Percentiles rank a stretch among this genome's conserved stretches.
Conservation (phyloP, 306 rosid genomes). For the Acacia melanoxylon region DNA sequence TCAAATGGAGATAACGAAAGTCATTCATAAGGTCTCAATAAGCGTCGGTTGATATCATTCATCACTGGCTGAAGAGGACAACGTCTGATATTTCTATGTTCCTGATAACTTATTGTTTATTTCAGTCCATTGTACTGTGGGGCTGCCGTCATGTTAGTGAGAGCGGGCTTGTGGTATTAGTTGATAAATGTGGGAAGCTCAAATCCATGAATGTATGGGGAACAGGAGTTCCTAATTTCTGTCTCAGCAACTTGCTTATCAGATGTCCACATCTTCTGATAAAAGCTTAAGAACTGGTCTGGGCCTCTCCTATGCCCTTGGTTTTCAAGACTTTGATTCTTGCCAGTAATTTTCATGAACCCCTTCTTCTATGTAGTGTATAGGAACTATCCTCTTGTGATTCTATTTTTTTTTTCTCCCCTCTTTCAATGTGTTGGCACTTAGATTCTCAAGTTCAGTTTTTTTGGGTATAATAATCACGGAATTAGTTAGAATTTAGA, state of each 20-base stretch:
- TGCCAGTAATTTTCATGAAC: conserved; percentile 14
- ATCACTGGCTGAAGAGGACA: not conserved
- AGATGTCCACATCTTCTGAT: conserved; percentile 69
- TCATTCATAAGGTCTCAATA: not conserved
- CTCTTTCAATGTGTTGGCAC: not conserved
- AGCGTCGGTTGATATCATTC: not conserved
- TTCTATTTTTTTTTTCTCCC: not conserved
- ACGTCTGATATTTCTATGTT: not conserved
- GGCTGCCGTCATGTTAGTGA: conserved; percentile 89
- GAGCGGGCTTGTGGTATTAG: conserved; percentile 67
- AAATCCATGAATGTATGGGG: conserved; percentile 87
- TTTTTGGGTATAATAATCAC: not conserved
- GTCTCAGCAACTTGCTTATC: conserved; percentile 54
- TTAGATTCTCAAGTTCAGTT: not conserved
- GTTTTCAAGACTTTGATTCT: conserved; percentile 25
- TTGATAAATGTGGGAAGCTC: conserved; percentile 71
- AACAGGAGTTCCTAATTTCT: conserved; percentile 73
- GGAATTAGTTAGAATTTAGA: not conserved
- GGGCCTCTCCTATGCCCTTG: conserved; percentile 28
- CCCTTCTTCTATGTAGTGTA: conserved; percentile 25
- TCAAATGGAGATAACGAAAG: not conserved
- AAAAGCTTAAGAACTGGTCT: conserved; percentile 44
- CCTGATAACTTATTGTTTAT: conserved; percentile 13
- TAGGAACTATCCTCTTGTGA: not conserved
- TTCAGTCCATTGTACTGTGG: conserved; percentile 83